Base-by-base conservation (phyloP, 1,139 yeast genomes). In the Torulaspora globosa region DNA sequence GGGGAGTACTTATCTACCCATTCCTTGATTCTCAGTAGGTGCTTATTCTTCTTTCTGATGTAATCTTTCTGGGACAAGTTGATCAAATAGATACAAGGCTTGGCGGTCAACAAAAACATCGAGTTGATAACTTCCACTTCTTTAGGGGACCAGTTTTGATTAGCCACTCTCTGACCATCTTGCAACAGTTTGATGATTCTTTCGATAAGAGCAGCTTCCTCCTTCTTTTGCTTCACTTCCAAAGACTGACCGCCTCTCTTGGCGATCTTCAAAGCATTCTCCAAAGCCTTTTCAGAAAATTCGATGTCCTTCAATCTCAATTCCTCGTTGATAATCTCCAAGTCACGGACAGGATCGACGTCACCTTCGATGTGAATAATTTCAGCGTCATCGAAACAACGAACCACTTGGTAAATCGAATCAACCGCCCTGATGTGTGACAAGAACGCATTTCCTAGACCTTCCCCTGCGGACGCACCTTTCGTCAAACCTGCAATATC, bases 401-500 rank as follows among this genome's bases (percentile, higher is more conserved):
- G 84, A 48, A 92, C 97, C 58, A 92, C 96, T 73, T 94, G 98
- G 76, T 86, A 92, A 64, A 92, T 82, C 56, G 97, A 96, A 76
- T 92, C 98, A 53, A 92, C 98, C 43, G 98, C 95, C 72, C 98
- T 82, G 62, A 92, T 92, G 71, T 92, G 92, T 58, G 97, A 85
- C 75, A 92, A 82, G 80, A 92, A 92, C 58, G 95, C 95, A 70
- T 92, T 94, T 69, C 98, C 98, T 59, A 92, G 80, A 67, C 98
- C 98, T 71, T 92, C 98, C 72, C 98, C 98, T 46, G 89, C 83
- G 54, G 89, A 83, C 42, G 98, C 98, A 69, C 98, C 97, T 70
- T 89, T 88, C 56, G 97, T 90, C 68, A 92, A 79, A 70, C 98
- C 98, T 48, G 98, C 98, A 74, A 92, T 92, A 73, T 92, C 98